These are phyloP conservation scores for Erythrophleum ivorense DNA, from an alignment of 331 rosid species.

Conservation along the genomic window DNA sequence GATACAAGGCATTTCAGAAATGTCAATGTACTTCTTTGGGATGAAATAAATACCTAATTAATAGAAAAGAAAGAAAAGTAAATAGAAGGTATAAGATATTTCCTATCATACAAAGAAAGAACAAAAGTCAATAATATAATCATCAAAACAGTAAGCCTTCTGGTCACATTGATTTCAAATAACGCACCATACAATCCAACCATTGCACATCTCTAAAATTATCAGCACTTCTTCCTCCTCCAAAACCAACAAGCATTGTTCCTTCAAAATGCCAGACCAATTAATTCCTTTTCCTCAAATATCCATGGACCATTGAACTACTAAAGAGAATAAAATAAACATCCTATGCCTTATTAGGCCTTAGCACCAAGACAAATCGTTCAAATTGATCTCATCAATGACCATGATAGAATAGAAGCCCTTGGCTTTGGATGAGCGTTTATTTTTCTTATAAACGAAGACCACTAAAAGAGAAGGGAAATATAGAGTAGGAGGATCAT, in stretches of 20 bases:
- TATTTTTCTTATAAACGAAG: background rate
- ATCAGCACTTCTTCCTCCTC: background rate
- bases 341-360: background rate
- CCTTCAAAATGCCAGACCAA: background rate
- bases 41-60: background rate
- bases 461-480: background rate
- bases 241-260: background rate
- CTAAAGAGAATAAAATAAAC: background rate
- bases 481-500: background rate
- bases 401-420: slow-evolving; percentile 10
- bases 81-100: background rate
- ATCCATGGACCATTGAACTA: background rate
- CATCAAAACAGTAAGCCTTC: background rate
- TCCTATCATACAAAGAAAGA: background rate
- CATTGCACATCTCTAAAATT: slow-evolving; percentile 14
- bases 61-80: background rate
- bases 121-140: background rate
- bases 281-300: background rate
- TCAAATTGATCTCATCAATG: slow-evolving; percentile 1
- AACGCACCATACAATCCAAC: background rate
- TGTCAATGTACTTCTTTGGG: background rate
- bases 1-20: slow-evolving; percentile 8
- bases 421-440: background rate
- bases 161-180: background rate
- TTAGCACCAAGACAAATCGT: slow-evolving; percentile 1